Base-by-base conservation (phyloP, 345 rosid genomes). In the Rhizophora mangle region DNA sequence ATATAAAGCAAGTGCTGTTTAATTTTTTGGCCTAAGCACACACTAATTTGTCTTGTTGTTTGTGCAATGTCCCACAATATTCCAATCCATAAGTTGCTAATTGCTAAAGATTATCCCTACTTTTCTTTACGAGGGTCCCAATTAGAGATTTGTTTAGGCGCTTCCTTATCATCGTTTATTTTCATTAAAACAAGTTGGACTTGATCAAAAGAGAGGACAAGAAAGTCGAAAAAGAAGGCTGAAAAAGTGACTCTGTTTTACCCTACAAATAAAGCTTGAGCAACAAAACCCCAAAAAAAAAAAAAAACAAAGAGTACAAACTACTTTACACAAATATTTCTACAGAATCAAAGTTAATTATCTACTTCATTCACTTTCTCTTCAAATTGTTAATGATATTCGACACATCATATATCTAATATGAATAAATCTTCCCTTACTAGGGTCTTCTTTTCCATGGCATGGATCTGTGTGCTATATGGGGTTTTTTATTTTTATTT, bases 11-110 rank as follows among this genome's bases (percentile, higher is more conserved):
- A 80, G 68, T 32, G 65, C 24, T 63, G 71, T 63, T 71, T 71
- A 49, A 56, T 49, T 61, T 34, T 34, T 62, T 68, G 34, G 37
- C 16, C 22, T 60, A 68, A 68, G 57, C 71, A 68, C 73, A 47
- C 27, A 24, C 64, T 63, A 69, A 63, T 77, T 79, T 82, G 83
- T 84, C 86, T 84, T 78, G 76, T 82, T 87, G 83, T 87, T 76
- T 72, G 86, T 83, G 88, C 80, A 59, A 4, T 63, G 54, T 63
- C 77, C 70, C 70, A 65, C 78, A 34, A 69, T 55, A 59, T 64
- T 43, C 60, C 60, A 47, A 27, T 69, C 60, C 74, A 72, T 67
- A 49, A 62, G 56, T 63, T 66, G 47, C 27, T 68, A 55, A 59
- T 69, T 51, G 59, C 58, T 59, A 60, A 70, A 39, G 10, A 55